Base-by-base conservation (phyloP, 1,139 yeast genomes). In the Taiozyma sp. region DNA sequence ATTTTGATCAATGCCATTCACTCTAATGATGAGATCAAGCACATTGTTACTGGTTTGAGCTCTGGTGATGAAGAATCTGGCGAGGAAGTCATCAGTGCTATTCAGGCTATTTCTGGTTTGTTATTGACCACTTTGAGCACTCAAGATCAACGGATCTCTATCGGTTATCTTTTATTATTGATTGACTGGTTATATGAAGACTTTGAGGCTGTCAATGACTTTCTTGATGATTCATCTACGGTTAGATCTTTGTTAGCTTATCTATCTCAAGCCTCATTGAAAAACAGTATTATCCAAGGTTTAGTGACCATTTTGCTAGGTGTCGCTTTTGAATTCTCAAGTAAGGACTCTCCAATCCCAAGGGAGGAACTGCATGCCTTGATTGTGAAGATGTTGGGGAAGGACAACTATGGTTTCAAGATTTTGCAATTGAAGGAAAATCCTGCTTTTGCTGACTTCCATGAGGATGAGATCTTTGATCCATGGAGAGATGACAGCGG, bases 171-270 rank as follows among this genome's bases (percentile, higher is more conserved):
- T 48, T 85, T 87, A 83, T 73, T 93, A 16, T 72, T 95, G 44
- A 79, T 85, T 0, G 74, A 76, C 19, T 89, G 96, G 95, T 67
- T 90, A 41, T 92, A 76, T 70, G 97, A 88, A 59, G 91, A 91
- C 64, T 75, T 79, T 22, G 72, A 73, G 4, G 91, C 96, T 0
- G 93, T 88, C 0, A 76, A 87, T 61, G 93, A 86, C 57, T 87
- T 95, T 58, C 70, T 92, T 46, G 75, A 79, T 28, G 96, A 91
- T 54, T 66, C 81, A 0, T 76, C 93, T 0, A 78, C 79, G 16
- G 67, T 90, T 3, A 87, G 83, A 57, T 80, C 93, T 0, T 69
- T 93, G 9, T 67, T 92, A 8, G 79, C 92, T 1, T 84, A 80
- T 51, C 72, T 89, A 19, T 78, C 89, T 1, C 85, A 83, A 53